phyloP scores from a whole-genome alignment of 2,329 filamentous ascomycete genomes.

The Gliomastix tumulicola region DNA sequence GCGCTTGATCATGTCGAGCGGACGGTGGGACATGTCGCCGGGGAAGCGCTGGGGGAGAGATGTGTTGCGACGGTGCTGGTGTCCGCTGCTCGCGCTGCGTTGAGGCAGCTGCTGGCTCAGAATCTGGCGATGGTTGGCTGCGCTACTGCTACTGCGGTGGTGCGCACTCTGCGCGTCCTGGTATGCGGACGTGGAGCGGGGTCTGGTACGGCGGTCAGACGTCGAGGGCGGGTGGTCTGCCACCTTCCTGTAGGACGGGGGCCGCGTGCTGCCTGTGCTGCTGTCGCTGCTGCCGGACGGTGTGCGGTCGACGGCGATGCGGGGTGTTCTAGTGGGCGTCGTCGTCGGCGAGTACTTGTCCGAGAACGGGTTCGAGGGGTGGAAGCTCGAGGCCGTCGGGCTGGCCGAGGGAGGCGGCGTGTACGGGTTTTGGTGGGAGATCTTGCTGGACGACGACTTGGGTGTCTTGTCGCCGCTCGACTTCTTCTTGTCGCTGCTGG shows the following conservation, averaged over 20 bases:
- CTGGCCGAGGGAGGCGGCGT: conserved; percentile 49
- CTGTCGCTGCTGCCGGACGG: conserved; percentile 1
- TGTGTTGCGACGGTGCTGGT: conserved; percentile 6
- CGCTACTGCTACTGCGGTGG: no score
- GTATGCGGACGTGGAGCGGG: neutral
- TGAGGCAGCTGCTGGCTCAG: conserved; percentile 3
- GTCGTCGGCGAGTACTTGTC: no score
- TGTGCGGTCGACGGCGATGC: conserved; percentile 9
- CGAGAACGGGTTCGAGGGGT: conserved; percentile 35
- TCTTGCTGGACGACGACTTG: conserved; percentile 6
- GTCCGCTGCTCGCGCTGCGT: conserved; percentile 3
- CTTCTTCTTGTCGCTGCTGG: no score
- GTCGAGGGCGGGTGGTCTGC: neutral
- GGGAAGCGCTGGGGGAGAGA: conserved; percentile 40
- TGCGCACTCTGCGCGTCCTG: neutral
- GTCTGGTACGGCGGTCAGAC: no score
- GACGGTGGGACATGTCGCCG: conserved; percentile 57
- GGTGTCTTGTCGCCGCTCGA: no score
- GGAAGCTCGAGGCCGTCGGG: conserved; percentile 38
- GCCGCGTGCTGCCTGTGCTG: no score
- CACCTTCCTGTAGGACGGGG: neutral
- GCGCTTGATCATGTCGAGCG: conserved; percentile 58
- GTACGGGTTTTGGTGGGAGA: conserved; percentile 16
- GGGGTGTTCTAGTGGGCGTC: no score
- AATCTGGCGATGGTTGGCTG: no score